Base-by-base conservation (phyloP, 140 eudicot species). In the Erigeron philadelphicus region DNA sequence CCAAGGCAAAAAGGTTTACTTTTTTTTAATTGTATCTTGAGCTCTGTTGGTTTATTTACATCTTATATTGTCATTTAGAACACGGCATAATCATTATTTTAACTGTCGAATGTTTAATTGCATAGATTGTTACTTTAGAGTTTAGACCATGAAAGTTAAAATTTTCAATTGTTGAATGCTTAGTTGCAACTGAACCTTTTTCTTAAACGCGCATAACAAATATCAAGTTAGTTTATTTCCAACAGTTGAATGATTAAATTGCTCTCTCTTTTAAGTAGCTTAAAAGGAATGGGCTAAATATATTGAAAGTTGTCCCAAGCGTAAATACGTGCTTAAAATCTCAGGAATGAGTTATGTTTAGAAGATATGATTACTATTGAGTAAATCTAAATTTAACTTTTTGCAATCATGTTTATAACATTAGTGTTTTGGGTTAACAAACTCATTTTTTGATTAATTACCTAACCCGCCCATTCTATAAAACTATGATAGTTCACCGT, bases 1-100 rank as follows among this genome's bases (percentile, higher is more conserved):
- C 64, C 59, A 59, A 58, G 66, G 17, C 23, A 9, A 47, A 67
- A 74, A 70, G 62, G 63, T 50, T 69, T 9, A 53, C 67, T 15
- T 70, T 42, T 42, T 61, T 46, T 60, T 2, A 56, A 7, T 46
- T 15, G 47, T 54, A n/a, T 66, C 55, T 68, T 47, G 13, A 47
- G 64, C 55, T 76, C 41, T 44, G 16, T 44, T 8, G 15, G 45
- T 23, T 47, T 19, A 45, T 38, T 2, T 70, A 67, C 52, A 31
- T 40, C 53, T 70, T 17, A 8, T 9, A 70, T 19, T 0, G 44
- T 56, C 74, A 70, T 70, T 11, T 68, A 3, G 53, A 53, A 4
- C 42, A 16, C 11, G 56, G 7, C 38, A 35, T 15, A 4, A 12
- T 53, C 40, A 45, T 18, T n/a, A 23, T 6, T 35, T 0, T 10